Evolutionary conservation across 306 rosid species (phyloP), one percentile per base, ranked within the genome.

Genomic region (Sechiopsis laciniata): DNA sequence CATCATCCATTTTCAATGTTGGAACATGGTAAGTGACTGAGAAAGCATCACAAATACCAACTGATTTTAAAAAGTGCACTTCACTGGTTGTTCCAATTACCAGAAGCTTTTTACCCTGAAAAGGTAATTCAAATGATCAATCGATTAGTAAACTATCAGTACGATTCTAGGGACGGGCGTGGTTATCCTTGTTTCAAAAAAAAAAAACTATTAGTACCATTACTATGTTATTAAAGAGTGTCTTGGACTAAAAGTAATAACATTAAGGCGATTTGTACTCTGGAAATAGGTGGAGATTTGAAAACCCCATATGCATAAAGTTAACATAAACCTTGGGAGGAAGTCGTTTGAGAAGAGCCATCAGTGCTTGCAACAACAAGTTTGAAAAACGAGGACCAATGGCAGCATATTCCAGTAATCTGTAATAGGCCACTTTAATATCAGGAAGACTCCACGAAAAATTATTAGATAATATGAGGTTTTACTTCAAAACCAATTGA

Each of bases 321-420:
- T 50, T 70, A 58, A 74, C 8, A 76, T 17, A 32, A 83, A 95
- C 99, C 96, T 95, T 88, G 32, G 99, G 92, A 82, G 99, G 99
- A 79, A 87, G 87, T 61, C 90, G 89, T 87, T 95, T 91, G 76
- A 95, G 95, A 72, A 95, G 79, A 56, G 89, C 88, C 84, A 95
- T 14, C 59, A 95, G 86, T 26, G 99, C 90, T 83, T 91, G 97
- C 66, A 92, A 88, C 74, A 91, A 83, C 80, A 85, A 51, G 80
- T 91, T 95, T 64, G 99, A 95, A 83, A 95, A 95, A 48, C 97
- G 96, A 21, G 99, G 97, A 76, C 99, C 97, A 82, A 91, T 91
- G 55, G 92, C 79, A 19, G 88, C 83, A 83, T 95, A 88, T 89
- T 95, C 99, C 70, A 91, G 85, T 77, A 95, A 82, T 82, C 97